Percentiles rank a stretch among this genome's conserved stretches.
phyloP scores from a whole-genome alignment of 257 asterid species.

The Linderniella brevidens region DNA sequence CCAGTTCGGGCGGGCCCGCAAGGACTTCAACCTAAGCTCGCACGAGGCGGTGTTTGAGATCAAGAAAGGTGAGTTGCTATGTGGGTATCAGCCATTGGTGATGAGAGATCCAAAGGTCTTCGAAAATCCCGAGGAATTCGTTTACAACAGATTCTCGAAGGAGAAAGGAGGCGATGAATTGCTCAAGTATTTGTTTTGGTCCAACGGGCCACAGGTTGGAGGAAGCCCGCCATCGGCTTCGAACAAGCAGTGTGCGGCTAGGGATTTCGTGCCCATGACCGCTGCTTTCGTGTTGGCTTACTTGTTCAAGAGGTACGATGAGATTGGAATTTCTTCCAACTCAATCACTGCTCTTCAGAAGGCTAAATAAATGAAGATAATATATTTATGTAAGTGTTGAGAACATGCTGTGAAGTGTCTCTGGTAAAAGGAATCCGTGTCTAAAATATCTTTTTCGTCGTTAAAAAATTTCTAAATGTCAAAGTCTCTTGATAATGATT shows the following conservation, averaged over 20 bases:
- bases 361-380: constrained; percentile 22
- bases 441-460: no score
- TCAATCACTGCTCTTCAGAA: constrained; percentile 31
- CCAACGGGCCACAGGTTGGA: constrained; percentile 83
- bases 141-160: constrained; percentile 38
- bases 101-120: constrained; percentile 66
- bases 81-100: constrained; percentile 59
- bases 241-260: constrained; percentile 73
- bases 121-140: constrained; percentile 52
- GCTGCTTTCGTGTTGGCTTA: constrained; percentile 62
- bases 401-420: no score
- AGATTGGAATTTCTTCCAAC: constrained; percentile 32
- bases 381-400: no score
- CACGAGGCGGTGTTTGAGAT: constrained; percentile 39
- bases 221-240: constrained; percentile 26
- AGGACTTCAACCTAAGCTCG: constrained; percentile 45
- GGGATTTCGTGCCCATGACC: constrained; percentile 44
- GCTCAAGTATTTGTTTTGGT: constrained; percentile 64
- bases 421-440: no score
- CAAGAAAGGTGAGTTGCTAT: constrained; percentile 80
- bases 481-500: no score
- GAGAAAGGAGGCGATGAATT: constrained; percentile 35
- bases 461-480: no score
- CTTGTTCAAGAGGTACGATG: constrained; percentile 66
- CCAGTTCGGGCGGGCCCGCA: constrained; percentile 72